phyloP scores from a whole-genome alignment of 768 basidiomycete species.

The Calvatia gigantea region DNA sequence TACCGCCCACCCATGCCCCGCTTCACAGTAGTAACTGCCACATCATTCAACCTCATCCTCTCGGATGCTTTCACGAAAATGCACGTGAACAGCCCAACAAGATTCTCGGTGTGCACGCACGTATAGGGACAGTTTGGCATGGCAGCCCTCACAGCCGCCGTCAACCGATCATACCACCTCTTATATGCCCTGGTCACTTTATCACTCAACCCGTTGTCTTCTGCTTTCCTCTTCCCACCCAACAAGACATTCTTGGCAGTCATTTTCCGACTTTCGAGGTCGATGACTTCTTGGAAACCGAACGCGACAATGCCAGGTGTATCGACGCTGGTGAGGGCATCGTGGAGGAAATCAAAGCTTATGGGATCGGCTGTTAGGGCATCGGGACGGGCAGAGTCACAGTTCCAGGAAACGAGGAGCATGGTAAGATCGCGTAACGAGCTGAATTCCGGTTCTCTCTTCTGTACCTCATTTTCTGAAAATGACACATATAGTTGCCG shows the following conservation, averaged over 20 bases:
- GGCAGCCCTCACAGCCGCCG: slow-evolving; percentile 64
- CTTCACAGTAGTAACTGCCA: slow-evolving; percentile 80
- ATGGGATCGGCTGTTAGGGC: slow-evolving; percentile 58
- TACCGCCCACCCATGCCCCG: slow-evolving; percentile 90
- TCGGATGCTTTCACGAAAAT: slow-evolving; percentile 72
- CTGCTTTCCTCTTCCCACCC: slow-evolving; percentile 61
- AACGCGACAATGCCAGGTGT: slow-evolving; percentile 81
- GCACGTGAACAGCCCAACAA: slow-evolving; percentile 85
- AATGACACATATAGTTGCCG: background rate
- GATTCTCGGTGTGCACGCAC: slow-evolving; percentile 77
- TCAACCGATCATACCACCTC: slow-evolving; percentile 82
- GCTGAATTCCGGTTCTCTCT: slow-evolving; percentile 74
- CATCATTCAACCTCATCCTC: slow-evolving; percentile 56
- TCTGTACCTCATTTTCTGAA: slow-evolving; percentile 71
- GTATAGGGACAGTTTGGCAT: slow-evolving; percentile 81
- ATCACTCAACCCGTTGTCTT: slow-evolving; percentile 61
- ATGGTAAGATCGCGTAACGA: slow-evolving; percentile 73
- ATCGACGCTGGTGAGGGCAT: slow-evolving; percentile 69
- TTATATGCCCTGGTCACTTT: slow-evolving; percentile 86
- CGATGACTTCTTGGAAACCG: slow-evolving; percentile 95
- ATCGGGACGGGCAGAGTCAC: slow-evolving; percentile 84
- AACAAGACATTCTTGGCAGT: slow-evolving; percentile 89
- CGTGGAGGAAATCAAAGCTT: slow-evolving; percentile 81
- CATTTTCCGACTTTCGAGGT: slow-evolving; percentile 90
- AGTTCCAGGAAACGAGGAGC: slow-evolving; percentile 89